Percentiles rank a stretch among this genome's conserved stretches.
phyloP scores from a whole-genome alignment of 192 early-diverging fungal genomes.

The Backusella mclennaniae region DNA sequence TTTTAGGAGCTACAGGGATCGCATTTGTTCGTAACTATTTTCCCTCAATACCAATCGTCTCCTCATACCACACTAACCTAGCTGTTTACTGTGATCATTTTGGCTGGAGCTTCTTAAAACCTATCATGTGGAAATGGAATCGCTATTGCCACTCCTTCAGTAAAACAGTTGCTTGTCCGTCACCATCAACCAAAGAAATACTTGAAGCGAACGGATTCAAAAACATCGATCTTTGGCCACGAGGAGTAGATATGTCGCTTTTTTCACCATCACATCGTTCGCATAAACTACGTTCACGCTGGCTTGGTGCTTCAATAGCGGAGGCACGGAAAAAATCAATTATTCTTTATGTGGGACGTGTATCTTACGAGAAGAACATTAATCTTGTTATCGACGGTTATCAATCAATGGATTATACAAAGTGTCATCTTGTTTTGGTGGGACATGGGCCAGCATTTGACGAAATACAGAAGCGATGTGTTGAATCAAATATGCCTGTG shows the following conservation, averaged over 20 bases:
- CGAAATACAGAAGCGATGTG: slow-evolving; percentile 23
- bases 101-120: slow-evolving; percentile 26
- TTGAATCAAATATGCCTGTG: slow-evolving; percentile 18
- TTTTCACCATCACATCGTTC: slow-evolving; percentile 29
- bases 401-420: slow-evolving; percentile 26
- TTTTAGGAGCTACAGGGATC: slow-evolving; percentile 23
- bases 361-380: slow-evolving; percentile 39
- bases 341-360: slow-evolving; percentile 32
- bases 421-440: slow-evolving; percentile 33
- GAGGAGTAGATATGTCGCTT: slow-evolving; percentile 29
- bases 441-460: slow-evolving; percentile 35
- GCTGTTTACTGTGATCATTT: slow-evolving; percentile 33
- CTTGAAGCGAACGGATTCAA: slow-evolving; percentile 26
- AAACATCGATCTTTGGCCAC: slow-evolving; percentile 27
- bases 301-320: slow-evolving; percentile 12
- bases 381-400: slow-evolving; percentile 29
- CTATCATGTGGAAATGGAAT: slow-evolving; percentile 37
- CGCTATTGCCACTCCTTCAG: slow-evolving; percentile 25
- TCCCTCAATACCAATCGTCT: slow-evolving; percentile 17
- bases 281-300: slow-evolving; percentile 21
- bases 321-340: slow-evolving; percentile 18
- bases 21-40: slow-evolving; percentile 7
- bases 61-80: slow-evolving; percentile 37
- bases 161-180: slow-evolving; percentile 25
- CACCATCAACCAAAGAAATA: slow-evolving; percentile 26